Evolutionary conservation across 2,329 filamentous ascomycete species (phyloP), one percentile per base, ranked within the genome.

Genomic region (Helicocarpus griseus): DNA sequence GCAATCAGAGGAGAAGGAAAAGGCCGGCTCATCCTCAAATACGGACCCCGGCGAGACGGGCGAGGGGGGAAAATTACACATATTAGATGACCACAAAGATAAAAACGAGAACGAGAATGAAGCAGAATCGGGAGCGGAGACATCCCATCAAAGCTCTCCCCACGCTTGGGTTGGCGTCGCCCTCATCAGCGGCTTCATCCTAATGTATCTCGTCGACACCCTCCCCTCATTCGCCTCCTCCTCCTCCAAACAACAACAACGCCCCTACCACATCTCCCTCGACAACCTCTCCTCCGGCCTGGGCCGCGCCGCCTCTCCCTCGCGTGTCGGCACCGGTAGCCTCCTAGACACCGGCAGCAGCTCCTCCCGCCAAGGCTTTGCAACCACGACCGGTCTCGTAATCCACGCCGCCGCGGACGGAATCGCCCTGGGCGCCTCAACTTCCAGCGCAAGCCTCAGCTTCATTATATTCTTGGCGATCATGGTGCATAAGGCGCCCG

Each of bases 141-240:
- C n/a, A 28, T 63, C 72, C 17, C 65, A 72, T 48, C 73, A 77
- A n/a, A 66, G 65, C 57, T 73, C 68, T 21, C 81, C 81, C 2
- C 82, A 74, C 79, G 89, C 67, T 76, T 93, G 87, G 70, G 86
- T 98, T 53, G 93, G 93, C 4, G 77, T 97, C 50, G 88, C 90
- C 1, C 75, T 98, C 48, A 82, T 95, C 51, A 73, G 87, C 14
- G 93, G 93, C 11, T 98, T 97, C 69, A 82, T 95, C 52, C 78
- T 96, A 57, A 98, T 98, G 93, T 97, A 95, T 65, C 79, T 98
- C 21, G 86, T 98, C 63, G 91, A 98, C 69, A 83, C 87, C 48
- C 71, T 95, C 7, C 89, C 89, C 6, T 81, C 82, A 38, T 86
- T 89, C 64, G 81, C 83, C 5, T 78, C 79, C 1, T 77, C 87